Base-by-base conservation (phyloP, 768 basidiomycete species). In the Boletus vermiculosoides region DNA sequence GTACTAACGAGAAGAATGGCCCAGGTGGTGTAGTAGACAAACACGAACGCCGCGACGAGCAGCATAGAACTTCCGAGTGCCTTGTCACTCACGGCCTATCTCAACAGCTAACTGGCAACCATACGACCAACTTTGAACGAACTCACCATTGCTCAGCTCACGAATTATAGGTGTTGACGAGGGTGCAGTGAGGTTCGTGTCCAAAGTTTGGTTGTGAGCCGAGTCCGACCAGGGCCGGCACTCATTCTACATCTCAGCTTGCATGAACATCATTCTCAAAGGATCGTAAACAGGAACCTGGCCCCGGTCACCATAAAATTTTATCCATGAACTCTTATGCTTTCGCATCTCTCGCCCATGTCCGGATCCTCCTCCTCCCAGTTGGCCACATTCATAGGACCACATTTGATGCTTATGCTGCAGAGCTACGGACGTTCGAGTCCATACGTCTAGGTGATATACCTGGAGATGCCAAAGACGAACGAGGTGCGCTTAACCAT, bases 21-120 rank as follows among this genome's bases (percentile, higher is more conserved):
- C 95, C 95, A 98, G 28, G 82, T 79, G 2, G 95, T 94, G 72
- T 98, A 98, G 71, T 98, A 98, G 11, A 81, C 76, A 76, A 96
- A 96, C 37, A 90, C 83, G 44, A 84, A 71, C 7, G 83, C 80
- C 34, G 92, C 92, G 59, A 82, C 79, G 60, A 90, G 77, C 68
- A 97, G 83, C 89, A 96, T 92, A 42, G 76, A 63, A 31, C 86
- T 83, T 50, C 94, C 94, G 11, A 94, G 73, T 42, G 79, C 76
- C 77, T 90, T 94, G 74, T 97, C 94, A 62, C 86, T 89, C 62
- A 81, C 70, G 40, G 83, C 86, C 94, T 96, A 56, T 34, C 33
- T 47, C 16, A 50, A 61, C 56, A 44, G 51, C 36, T 66, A 8
- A 50, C 47, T 23, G 37, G 34, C 45, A 33, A 28, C 37, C 45